These are phyloP conservation scores for Beauveria sp. DNA, from an alignment of 2,329 filamentous ascomycete species.

Conservation along the genomic window DNA sequence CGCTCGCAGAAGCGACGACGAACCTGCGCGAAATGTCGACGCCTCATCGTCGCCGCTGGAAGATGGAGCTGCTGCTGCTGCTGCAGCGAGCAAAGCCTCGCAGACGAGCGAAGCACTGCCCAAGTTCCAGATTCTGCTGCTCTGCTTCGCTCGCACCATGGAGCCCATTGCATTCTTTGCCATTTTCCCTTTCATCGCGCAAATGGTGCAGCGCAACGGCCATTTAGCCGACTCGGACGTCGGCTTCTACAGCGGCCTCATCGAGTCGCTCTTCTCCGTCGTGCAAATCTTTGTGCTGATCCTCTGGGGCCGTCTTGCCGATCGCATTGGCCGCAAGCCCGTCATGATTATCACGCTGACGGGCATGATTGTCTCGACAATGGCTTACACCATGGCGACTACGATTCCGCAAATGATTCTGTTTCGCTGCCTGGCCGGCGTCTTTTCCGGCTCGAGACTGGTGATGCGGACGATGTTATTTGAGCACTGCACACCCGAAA, in stretches of 20 bases:
- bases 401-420: slow-evolving; percentile 68
- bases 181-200: slow-evolving; percentile 73
- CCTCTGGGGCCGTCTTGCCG: slow-evolving; percentile 55
- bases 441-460: slow-evolving; percentile 67
- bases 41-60: not conserved
- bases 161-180: slow-evolving; percentile 76
- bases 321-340: slow-evolving; percentile 65
- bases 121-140: slow-evolving; percentile 55
- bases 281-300: slow-evolving; percentile 74
- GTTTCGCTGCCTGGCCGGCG: slow-evolving; percentile 63
- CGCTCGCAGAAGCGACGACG: not conserved
- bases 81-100: not conserved
- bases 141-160: slow-evolving; percentile 65
- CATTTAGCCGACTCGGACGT: slow-evolving; percentile 54
- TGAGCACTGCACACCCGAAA: slow-evolving; percentile 62
- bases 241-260: slow-evolving; percentile 72
- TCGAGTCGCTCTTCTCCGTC: slow-evolving; percentile 65
- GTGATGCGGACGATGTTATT: slow-evolving; percentile 71
- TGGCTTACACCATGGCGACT: slow-evolving; percentile 60
- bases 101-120: slow-evolving; percentile 37
- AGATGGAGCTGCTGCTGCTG: not conserved
- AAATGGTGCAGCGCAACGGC: slow-evolving; percentile 66
- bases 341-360: slow-evolving; percentile 59
- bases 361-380: slow-evolving; percentile 54
- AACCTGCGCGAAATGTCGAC: not conserved